Base-by-base conservation (phyloP, 352 stramenopile species). In the Pythium oligandrum region DNA sequence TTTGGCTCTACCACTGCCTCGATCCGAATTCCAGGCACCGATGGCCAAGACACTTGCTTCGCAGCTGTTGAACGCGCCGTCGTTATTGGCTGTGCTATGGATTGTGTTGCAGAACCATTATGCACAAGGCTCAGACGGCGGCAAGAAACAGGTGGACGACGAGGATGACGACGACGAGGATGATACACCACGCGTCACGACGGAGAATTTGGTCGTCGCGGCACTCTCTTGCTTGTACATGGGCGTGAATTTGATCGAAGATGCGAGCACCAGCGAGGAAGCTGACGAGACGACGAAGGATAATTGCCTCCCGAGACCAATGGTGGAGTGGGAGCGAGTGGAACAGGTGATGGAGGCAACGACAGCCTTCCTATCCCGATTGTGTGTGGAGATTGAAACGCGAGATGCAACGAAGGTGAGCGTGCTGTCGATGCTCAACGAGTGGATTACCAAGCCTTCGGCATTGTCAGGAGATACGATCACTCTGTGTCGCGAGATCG, bases 121-220 rank as follows among this genome's bases (percentile, higher is more conserved):
- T 26, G 17, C 17, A 26, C 17, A 26, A 26, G 17, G 17, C 17
- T 26, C 17, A 26, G 17, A 26, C 17, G 17, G 17, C 17, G 17
- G 17, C 17, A 26, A 26, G 17, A 72, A 64, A 54, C 72, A 59
- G 40, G 5, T 35, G 32, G 32, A 9, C 38, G 61, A 45, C 31
- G 51, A 37, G 6, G 35, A 48, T 34, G 61, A 17, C 44, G 60
- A 26, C 47, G 36, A 12, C 5, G 40, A 33, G 0, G 17, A 26
- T 26, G 17, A 26, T 26, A 26, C 17, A 17, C 57, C 11, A 3
- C 52, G 40, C 4, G 56, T 33, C 6, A 58, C 65, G 12, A 84
- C 60, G 35, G 78, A 87, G n/a, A 87, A 70, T 32, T 39, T 90
- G 17, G 36, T 90, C 30, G 61, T 90, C n/a, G 65, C 63, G 35